Conservation (phyloP, 805 yeast genomes). For the Vanderwaltozyma polyspora region DNA sequence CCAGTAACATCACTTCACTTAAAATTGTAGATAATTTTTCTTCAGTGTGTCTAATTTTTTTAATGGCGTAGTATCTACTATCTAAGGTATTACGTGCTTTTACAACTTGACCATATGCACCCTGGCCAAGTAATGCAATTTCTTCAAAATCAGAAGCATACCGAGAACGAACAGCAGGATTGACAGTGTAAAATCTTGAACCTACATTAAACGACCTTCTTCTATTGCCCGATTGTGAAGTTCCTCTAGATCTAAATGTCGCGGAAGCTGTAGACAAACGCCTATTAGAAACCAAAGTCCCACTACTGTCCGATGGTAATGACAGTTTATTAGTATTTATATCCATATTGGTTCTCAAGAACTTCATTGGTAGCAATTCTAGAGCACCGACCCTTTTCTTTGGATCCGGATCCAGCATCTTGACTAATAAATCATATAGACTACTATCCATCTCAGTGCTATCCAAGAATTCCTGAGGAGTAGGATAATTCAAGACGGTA, state of each 20-base stretch:
- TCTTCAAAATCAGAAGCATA: conserved; percentile 93
- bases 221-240: conserved; percentile 19
- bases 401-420: conserved; percentile 53
- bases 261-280: conserved; percentile 6
- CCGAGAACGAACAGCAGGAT: conserved; percentile 41
- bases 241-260: conserved; percentile 9
- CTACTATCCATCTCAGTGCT: conserved; percentile 39
- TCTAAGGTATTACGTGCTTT: conserved; percentile 88
- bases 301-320: conserved; percentile 7
- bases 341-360: conserved; percentile 63
- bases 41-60: conserved; percentile 76
- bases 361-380: conserved; percentile 74
- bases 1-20: conserved; percentile 84
- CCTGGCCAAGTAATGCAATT: conserved; percentile 79
- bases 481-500: conserved; percentile 40
- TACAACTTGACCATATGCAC: conserved; percentile 98
- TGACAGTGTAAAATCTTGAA: conserved; percentile 26
- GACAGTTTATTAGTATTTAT: conserved; percentile 21
- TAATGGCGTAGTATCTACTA: conserved; percentile 90
- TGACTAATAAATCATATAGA: conserved; percentile 52
- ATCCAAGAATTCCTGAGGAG: conserved; percentile 54
- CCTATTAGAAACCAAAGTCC: conserved; percentile 1
- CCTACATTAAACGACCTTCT: conserved; percentile 35
- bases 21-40: conserved; percentile 70
- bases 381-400: conserved; percentile 72